phyloP scores from a whole-genome alignment of 2,329 filamentous ascomycete species.

The Venturia oleaginea region DNA sequence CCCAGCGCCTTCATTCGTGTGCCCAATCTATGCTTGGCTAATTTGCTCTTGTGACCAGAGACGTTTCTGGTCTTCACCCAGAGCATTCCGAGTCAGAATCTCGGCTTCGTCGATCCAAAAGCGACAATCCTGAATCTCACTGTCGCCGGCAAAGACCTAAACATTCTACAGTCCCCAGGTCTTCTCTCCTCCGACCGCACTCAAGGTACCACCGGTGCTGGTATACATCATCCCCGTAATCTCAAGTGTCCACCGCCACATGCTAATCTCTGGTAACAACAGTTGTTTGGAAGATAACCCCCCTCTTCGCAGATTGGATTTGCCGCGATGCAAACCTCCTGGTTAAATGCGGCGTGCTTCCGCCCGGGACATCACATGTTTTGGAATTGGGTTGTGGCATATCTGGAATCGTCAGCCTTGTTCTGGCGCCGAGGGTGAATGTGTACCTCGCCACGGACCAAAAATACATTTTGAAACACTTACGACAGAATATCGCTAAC shows the following conservation, averaged over 20 bases:
- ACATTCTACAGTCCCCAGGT: slow-evolving; percentile 73
- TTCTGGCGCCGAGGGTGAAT: slow-evolving; percentile 51
- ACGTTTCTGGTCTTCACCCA: slow-evolving; percentile 80
- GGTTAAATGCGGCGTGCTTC: slow-evolving; percentile 46
- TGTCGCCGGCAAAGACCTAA: slow-evolving; percentile 61
- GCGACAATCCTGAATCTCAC: slow-evolving; percentile 56
- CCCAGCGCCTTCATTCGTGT: slow-evolving; percentile 15
- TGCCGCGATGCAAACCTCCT: slow-evolving; percentile 54
- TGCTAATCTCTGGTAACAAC: slow-evolving; percentile 1
- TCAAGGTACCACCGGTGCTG: slow-evolving; percentile 65
- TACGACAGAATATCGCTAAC: slow-evolving; percentile 65
- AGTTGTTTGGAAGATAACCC: slow-evolving; percentile 90
- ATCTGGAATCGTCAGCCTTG: slow-evolving; percentile 66
- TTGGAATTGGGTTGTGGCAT: slow-evolving; percentile 87
- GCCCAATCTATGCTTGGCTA: background rate
- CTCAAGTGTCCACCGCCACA: background rate
- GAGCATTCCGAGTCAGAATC: slow-evolving; percentile 61
- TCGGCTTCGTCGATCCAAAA: slow-evolving; percentile 76
- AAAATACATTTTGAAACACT: slow-evolving; percentile 66
- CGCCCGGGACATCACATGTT: slow-evolving; percentile 43
- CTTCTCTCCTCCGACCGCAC: slow-evolving; percentile 68
- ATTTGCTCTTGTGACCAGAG: slow-evolving; percentile 45
- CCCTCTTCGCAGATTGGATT: slow-evolving; percentile 74
- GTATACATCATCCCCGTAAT: background rate
- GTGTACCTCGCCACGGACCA: slow-evolving; percentile 81